Conservation (phyloP, 129 eudicot genomes). For the Chrysanthemum makinoi region DNA sequence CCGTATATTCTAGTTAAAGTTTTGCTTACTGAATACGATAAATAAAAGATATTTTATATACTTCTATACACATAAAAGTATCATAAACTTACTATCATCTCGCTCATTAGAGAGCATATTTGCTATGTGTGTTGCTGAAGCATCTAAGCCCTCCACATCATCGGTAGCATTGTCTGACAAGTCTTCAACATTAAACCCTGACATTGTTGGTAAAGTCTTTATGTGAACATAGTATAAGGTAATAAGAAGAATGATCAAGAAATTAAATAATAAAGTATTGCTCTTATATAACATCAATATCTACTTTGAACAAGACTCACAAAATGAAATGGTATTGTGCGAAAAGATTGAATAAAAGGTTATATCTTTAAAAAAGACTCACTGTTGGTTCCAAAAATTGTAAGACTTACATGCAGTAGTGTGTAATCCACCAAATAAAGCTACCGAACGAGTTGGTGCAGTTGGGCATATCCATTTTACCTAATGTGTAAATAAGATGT, state of each 20-base stretch:
- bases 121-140: constrained; percentile 50
- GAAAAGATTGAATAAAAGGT: too few relatives aligned
- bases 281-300: not conserved
- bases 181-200: constrained; percentile 57
- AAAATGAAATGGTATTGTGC: not conserved
- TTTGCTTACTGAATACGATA: not conserved
- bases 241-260: not conserved
- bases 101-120: constrained; percentile 50
- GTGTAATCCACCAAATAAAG: constrained; percentile 60
- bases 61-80: not conserved
- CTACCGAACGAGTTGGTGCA: constrained; percentile 71
- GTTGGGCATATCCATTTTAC: constrained; percentile 83
- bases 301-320: not conserved
- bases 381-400: too few relatives aligned
- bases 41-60: not conserved
- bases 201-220: constrained; percentile 11
- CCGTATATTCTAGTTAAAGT: not conserved
- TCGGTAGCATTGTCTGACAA: constrained; percentile 42
- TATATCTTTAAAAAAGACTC: too few relatives aligned
- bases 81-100: constrained; percentile 40
- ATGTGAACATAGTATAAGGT: not conserved
- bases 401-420: constrained; percentile 66
- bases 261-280: not conserved
- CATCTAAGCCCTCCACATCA: constrained; percentile 59
- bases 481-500: constrained; percentile 10